phyloP scores from a whole-genome alignment of 805 yeast genomes.

The Ogataea sp. region DNA sequence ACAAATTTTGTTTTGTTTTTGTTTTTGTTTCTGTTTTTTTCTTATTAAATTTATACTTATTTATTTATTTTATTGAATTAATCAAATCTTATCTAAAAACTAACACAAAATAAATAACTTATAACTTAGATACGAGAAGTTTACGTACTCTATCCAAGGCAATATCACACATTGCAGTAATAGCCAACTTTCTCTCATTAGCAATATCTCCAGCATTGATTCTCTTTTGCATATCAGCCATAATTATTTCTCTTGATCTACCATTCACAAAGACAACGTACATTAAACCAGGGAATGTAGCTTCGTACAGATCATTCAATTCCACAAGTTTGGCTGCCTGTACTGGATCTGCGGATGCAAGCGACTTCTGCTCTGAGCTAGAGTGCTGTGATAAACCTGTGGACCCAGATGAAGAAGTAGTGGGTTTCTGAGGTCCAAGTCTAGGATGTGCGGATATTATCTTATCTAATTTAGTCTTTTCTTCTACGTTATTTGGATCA shows the following conservation, averaged over 20 bases:
- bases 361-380: too few relatives aligned
- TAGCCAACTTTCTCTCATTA: conserved; percentile 56
- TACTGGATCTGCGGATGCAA: too few relatives aligned
- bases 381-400: too few relatives aligned
- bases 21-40: background rate
- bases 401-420: conserved; percentile 2
- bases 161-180: conserved; percentile 87
- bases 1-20: background rate
- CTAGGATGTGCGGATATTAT: conserved; percentile 92
- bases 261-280: conserved; percentile 91
- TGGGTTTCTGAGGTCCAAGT: conserved; percentile 52
- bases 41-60: background rate
- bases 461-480: conserved; percentile 16
- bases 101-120: background rate
- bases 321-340: conserved; percentile 29
- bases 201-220: conserved; percentile 48
- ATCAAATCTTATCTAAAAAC: too few relatives aligned
- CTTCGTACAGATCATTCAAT: conserved; percentile 43
- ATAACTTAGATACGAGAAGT: conserved; percentile 31
- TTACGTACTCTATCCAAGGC: conserved; percentile 72
- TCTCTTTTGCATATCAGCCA: conserved; percentile 52
- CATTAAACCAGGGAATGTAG: conserved; percentile 53
- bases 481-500: background rate
- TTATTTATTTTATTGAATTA: too few relatives aligned
- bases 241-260: conserved; percentile 54